A percentile compares a stretch with the other conserved stretches of the same genome.
These are phyloP conservation scores for Parastagonospora avenae DNA, from an alignment of 2,329 filamentous ascomycete genomes.

Conservation along the genomic window DNA sequence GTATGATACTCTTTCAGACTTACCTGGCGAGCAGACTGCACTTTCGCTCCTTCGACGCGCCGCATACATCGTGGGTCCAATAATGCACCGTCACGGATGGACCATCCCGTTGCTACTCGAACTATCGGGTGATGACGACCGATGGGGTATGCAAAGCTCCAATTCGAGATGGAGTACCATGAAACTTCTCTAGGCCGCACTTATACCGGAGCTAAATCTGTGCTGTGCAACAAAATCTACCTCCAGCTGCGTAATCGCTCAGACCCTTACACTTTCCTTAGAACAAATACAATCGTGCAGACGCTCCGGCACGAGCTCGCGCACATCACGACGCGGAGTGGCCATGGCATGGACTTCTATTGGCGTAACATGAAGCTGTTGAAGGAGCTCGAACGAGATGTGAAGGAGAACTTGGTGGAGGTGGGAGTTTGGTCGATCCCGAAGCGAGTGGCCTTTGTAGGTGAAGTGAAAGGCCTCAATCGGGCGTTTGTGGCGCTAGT, in stretches of 20 bases:
- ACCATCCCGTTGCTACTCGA: slow-evolving; percentile 3
- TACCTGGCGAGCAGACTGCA: not conserved
- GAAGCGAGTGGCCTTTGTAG: too few relatives aligned
- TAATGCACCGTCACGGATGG: slow-evolving; percentile 6
- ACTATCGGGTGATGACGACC: not conserved
- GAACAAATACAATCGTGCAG: not conserved
- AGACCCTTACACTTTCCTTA: not conserved
- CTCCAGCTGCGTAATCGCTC: not conserved
- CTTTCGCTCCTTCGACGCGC: slow-evolving; percentile 3
- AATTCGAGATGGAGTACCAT: too few relatives aligned
- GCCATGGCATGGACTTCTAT: not conserved
- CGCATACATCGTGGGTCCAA: slow-evolving; percentile 3
- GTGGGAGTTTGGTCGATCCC: too few relatives aligned
- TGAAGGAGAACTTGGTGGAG: too few relatives aligned
- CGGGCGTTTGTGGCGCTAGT: too few relatives aligned
- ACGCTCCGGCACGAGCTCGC: slow-evolving; percentile 9
- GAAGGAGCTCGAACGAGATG: not conserved
- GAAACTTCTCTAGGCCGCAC: too few relatives aligned
- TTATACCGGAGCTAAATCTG: too few relatives aligned
- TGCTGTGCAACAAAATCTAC: too few relatives aligned
- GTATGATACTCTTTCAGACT: not conserved
- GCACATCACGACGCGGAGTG: not conserved
- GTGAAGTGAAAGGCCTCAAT: too few relatives aligned
- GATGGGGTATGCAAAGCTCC: not conserved
- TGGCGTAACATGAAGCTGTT: not conserved